Base-by-base conservation (phyloP, 139 green algal genomes). In the Chlamydomonas applanata region DNA sequence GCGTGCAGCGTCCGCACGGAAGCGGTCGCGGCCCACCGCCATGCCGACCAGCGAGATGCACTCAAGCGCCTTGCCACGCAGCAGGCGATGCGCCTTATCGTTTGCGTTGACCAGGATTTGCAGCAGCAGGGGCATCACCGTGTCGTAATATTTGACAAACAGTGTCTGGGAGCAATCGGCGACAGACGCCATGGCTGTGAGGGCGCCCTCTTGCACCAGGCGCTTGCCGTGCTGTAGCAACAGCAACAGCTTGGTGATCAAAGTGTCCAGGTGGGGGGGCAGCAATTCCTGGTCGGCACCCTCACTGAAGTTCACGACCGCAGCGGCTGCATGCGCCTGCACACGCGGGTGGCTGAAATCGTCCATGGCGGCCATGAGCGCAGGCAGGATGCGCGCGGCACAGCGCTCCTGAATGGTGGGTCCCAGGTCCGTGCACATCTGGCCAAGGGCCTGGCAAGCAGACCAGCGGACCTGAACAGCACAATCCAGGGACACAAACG, bases 271-370 rank as follows among this genome's bases (percentile, higher is more conserved):
- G 89, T 98, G 97, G 20, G 89, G 92, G 25, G 85, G 82, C 76
- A 99, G 76, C 30, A 94, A 69, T 44, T 98, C 92, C 54, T 83
- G 72, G 60, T 96, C 91, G 36, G 84, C 89, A 66, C 79, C 82
- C 87, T 99, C 96, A 52, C 82, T 91, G 89, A 99, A 99, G 92
- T 99, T 99, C 44, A 99, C 95, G 20, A 97, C 83, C 0, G 94
- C 96, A 20, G 95, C 94, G 29, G 88, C 83, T 14, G 96, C 94
- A 85, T 99, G 96, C 0, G 96, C 93, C 87, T 98, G 89, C 17
- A 56, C 14, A 53, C 96, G 79, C 3, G 94, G 95, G 79, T 95
- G 89, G 16, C 73, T 57, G 69, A 94, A 92, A 85, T 98, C 93
- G 49, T 98, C 89, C 93, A 97, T 97, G 36, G 85, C 85, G 0